phyloP scores from a whole-genome alignment of 768 basidiomycete genomes.

The Pleurotus cornucopiae region DNA sequence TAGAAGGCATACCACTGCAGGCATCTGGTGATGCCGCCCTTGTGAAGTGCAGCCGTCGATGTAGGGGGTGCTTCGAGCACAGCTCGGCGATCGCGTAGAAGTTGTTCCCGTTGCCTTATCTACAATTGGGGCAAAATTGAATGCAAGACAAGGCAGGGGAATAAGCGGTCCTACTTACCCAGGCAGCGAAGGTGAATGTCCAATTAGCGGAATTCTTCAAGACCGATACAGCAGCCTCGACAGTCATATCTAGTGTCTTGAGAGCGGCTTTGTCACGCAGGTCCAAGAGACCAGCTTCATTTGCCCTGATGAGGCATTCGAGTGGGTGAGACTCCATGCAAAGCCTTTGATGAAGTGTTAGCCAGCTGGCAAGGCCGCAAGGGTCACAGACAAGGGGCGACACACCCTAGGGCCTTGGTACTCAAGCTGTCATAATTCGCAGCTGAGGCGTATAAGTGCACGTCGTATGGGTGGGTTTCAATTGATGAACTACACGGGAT shows the following conservation, averaged over 20 bases:
- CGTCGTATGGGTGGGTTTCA: background rate
- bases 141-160: too few species aligned
- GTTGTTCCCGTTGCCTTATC: background rate
- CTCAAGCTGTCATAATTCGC: background rate
- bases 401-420: background rate
- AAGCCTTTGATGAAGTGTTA: background rate
- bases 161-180: background rate
- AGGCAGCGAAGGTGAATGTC: background rate
- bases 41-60: background rate
- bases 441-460: background rate
- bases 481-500: background rate
- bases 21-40: background rate
- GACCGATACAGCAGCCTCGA: background rate
- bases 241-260: background rate
- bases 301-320: background rate
- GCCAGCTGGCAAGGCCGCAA: too few species aligned
- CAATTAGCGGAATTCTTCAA: background rate
- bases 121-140: background rate
- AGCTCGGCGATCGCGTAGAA: background rate
- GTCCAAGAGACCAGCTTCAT: background rate
- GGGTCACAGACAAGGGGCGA: background rate
- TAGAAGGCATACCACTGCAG: background rate
- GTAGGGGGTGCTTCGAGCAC: background rate
- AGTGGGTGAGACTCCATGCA: slow-evolving; percentile 2
- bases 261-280: background rate